Percentiles rank a stretch among this genome's conserved stretches.
phyloP scores from a whole-genome alignment of 1,284 basidiomycete species.

The Acaromyces ingoldii region DNA sequence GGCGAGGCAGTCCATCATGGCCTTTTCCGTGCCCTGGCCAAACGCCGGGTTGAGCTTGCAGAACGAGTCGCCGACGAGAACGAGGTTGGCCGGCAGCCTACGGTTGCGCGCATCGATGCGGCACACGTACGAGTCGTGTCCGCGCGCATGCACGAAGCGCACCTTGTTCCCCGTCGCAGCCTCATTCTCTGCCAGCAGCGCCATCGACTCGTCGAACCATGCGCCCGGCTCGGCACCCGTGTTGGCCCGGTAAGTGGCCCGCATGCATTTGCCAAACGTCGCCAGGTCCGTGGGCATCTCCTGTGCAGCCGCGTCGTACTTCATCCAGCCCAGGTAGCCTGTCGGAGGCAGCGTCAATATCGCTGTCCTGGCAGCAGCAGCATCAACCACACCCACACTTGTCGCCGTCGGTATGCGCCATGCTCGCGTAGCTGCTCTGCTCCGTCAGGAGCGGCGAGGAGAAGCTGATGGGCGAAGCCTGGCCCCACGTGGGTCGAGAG shows the following conservation, averaged over 20 bases:
- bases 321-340: no score
- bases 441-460: no score
- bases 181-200: neutral
- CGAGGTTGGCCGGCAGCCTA: neutral
- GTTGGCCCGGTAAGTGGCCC: neutral
- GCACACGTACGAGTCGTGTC: neutral
- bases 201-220: neutral
- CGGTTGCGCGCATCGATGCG: neutral
- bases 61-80: neutral
- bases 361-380: neutral
- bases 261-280: neutral
- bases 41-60: slow-evolving; percentile 1
- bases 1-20: neutral
- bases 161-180: neutral
- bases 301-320: no score
- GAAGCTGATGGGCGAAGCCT: no score
- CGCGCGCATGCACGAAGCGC: neutral
- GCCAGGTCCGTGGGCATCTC: neutral
- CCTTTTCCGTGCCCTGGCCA: neutral
- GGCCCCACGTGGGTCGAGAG: no score
- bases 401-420: neutral
- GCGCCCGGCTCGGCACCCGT: neutral
- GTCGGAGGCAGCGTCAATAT: no score
- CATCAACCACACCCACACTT: neutral
- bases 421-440: no score